Evolutionary conservation across 176 grass and related monocot genomes (phyloP).

Genomic region (Tuctoria greenei): DNA sequence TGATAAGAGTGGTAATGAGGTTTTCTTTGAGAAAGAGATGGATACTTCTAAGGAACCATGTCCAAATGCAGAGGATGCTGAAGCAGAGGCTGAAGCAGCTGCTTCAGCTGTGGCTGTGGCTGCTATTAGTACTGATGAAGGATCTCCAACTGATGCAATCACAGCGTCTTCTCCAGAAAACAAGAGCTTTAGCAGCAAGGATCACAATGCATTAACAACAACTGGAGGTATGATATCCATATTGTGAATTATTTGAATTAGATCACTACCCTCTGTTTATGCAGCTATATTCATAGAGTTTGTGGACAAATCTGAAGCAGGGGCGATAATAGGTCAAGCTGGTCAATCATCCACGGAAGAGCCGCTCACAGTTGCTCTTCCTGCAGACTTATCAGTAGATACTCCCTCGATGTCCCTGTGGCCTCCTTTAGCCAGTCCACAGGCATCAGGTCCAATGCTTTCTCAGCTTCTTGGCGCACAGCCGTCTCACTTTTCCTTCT

Average conservation of each 20-base stretch:
- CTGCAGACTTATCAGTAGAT: conserved; percentile 93
- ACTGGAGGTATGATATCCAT: conserved; percentile 55
- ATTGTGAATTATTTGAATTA: conserved; percentile 30
- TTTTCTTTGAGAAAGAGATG: conserved; percentile 57
- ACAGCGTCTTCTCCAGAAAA: conserved; percentile 48
- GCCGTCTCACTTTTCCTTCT: conserved; percentile 85
- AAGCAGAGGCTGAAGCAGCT: conserved; percentile 88
- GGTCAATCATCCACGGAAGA: conserved; percentile 72
- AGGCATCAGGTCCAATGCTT: conserved; percentile 69
- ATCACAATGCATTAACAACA: conserved; percentile 54
- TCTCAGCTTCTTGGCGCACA: conserved; percentile 72
- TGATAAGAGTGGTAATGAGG: conserved; percentile 40
- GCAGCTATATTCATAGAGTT: conserved; percentile 35
- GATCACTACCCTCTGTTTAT: conserved; percentile 20
- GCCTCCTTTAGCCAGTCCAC: conserved; percentile 78
- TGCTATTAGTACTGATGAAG: conserved; percentile 88
- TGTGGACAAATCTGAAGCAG: conserved; percentile 36
- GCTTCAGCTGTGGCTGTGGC: conserved; percentile 93
- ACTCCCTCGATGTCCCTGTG: conserved; percentile 74
- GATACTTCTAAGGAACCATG: conserved; percentile 38
- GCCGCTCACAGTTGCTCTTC: conserved; percentile 74
- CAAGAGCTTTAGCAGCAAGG: conserved; percentile 58
- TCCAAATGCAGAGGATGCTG: conserved; percentile 49
- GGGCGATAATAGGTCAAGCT: conserved; percentile 38
- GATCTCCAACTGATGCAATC: conserved; percentile 49